A percentile compares a stretch with the other conserved stretches of the same genome.
These are phyloP conservation scores for Aspergillus sclerotialis DNA, from an alignment of 2,329 filamentous ascomycete species.

Conservation along the genomic window DNA sequence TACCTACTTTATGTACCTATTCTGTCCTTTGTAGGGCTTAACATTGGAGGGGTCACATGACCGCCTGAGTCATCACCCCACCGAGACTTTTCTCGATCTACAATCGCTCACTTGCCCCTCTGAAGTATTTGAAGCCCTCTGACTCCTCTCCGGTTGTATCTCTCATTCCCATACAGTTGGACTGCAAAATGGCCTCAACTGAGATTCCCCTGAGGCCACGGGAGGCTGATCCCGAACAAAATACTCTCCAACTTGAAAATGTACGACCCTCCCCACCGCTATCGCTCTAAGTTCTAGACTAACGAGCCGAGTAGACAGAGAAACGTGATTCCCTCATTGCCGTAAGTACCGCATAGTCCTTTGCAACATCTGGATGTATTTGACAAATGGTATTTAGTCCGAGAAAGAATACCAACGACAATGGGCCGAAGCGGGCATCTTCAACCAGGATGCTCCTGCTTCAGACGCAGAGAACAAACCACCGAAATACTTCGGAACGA, in stretches of 20 bases:
- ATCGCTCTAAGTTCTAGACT: slow-evolving; percentile 10
- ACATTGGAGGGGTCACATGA: too few species aligned
- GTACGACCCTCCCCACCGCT: slow-evolving; percentile 22
- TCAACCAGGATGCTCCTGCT: slow-evolving; percentile 79
- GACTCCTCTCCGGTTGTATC: background rate
- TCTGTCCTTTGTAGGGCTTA: too few species aligned
- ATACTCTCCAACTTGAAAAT: slow-evolving; percentile 61
- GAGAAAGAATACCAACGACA: slow-evolving; percentile 89
- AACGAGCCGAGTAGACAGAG: slow-evolving; percentile 16
- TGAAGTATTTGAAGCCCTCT: background rate
- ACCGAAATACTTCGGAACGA: slow-evolving; percentile 86
- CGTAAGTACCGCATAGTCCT: background rate
- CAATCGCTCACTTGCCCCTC: too few species aligned
- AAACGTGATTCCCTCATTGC: slow-evolving; percentile 26
- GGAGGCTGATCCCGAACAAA: slow-evolving; percentile 24
- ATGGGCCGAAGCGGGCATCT: slow-evolving; percentile 72
- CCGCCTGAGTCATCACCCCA: background rate
- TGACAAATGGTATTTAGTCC: slow-evolving; percentile 11
- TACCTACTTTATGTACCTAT: too few species aligned
- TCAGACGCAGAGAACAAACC: slow-evolving; percentile 67
- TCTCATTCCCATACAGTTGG: background rate
- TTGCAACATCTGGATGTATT: too few species aligned
- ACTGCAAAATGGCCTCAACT: background rate
- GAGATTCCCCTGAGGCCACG: background rate
- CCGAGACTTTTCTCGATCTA: too few species aligned